Evolutionary conservation across 1,284 basidiomycete genomes (phyloP), one percentile per base, ranked within the genome.

Genomic region (Cryptococcus sp.): DNA sequence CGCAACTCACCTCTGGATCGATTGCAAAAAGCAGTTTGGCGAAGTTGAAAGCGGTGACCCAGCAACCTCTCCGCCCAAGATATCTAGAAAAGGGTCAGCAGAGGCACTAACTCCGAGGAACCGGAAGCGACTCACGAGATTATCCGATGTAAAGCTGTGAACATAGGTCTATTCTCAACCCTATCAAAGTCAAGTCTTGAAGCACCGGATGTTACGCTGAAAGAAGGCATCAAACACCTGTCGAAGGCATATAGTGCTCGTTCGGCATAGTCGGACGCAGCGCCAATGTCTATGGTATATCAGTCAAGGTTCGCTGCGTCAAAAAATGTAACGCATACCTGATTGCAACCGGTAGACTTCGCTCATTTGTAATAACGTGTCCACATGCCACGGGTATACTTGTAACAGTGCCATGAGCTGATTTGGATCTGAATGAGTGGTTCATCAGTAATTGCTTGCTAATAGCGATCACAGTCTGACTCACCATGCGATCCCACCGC

Each of bases 221-320:
- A 94, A 0, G 87, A 81, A 1, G 91, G 89, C 7, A 91, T 82
- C 61, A 95, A 89, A 8, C 89, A 86, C 20, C 89, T 86, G 69
- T 95, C 93, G 62, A 93, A 93, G 0, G 91, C 86, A 76, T 93
- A 95, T 29, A 96, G 77, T 0, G 92, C 89, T 13, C 92, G 85
- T 59, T 92, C 89, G 34, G 93, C 85, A 66, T 87, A 91, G 62
- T 95, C 91, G 1, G 89, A 86, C 0, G 91, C 89, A 39, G 87
- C 86, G 19, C 88, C 84, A 66, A 92, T 86, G 70, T 94, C 91
- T 90, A 56, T 10, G 23, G 5, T 46, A 5, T 26, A 43, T 13
- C 19, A 26, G 44, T 43, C 37, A 53, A 43, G 3, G n/a, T 26
- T 37, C n/a, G n/a, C 10, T 46, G 26, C 16, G 20, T 13, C 26